These are phyloP conservation scores for Monosporozyma siamensis DNA, from an alignment of 805 yeast species.

Conservation along the genomic window DNA sequence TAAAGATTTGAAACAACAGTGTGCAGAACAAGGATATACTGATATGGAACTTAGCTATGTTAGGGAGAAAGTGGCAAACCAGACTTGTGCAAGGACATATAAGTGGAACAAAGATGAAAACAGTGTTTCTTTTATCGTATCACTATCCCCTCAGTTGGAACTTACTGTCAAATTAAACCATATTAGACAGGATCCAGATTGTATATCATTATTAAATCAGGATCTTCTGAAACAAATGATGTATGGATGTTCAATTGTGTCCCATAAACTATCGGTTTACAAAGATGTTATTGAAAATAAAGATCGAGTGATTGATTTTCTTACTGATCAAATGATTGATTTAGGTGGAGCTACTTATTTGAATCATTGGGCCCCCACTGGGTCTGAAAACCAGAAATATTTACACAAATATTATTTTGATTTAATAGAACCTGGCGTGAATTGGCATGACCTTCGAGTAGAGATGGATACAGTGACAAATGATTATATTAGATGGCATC, in stretches of 20 bases:
- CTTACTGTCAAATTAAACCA: no score
- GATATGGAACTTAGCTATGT: neutral
- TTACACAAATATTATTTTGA: slow-evolving; percentile 3
- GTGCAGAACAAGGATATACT: slow-evolving; percentile 14
- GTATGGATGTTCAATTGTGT: neutral
- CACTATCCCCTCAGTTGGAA: no score
- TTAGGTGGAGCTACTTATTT: slow-evolving; percentile 17
- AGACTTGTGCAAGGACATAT: neutral
- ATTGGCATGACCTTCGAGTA: no score
- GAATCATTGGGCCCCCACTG: slow-evolving; percentile 28
- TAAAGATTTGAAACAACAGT: slow-evolving; percentile 3
- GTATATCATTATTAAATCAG: neutral
- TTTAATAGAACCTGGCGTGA: no score
- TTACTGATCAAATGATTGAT: slow-evolving; percentile 24
- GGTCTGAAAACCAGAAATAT: slow-evolving; percentile 21
- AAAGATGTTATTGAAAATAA: slow-evolving; percentile 18
- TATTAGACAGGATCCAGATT: no score
- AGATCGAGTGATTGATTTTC: slow-evolving; percentile 27
- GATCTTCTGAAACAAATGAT: slow-evolving; percentile 1
- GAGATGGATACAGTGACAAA: no score
- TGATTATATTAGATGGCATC: no score
- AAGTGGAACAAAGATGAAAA: no score
- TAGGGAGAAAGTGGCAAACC: neutral
- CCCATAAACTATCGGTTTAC: slow-evolving; percentile 7
- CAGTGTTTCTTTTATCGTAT: no score